phyloP scores from a whole-genome alignment of 2,329 filamentous ascomycete species.

The Penicillium sp. region DNA sequence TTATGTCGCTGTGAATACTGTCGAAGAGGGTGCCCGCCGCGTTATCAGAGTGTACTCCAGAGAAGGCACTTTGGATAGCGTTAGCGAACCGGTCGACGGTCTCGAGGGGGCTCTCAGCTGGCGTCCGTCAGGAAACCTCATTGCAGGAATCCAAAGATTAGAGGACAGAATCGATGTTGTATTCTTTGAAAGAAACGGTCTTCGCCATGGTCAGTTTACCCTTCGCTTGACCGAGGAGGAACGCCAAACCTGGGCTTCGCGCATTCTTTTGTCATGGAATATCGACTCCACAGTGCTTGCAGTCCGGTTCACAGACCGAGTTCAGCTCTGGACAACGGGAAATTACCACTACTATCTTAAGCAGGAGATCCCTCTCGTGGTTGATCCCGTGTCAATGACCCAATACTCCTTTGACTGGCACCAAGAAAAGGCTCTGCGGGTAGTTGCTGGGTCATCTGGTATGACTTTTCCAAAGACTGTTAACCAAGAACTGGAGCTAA shows the following conservation, averaged over 20 bases:
- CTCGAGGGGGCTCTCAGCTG: conserved; percentile 87
- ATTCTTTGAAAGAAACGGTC: conserved; percentile 96
- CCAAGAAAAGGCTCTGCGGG: conserved; percentile 73
- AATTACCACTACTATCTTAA: conserved; percentile 99
- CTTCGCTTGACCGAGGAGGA: conserved; percentile 66
- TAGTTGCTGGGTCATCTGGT: conserved; percentile 58
- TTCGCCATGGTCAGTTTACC: conserved; percentile 93
- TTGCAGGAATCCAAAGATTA: conserved; percentile 80
- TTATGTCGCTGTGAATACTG: conserved; percentile 80
- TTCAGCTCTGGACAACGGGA: conserved; percentile 95
- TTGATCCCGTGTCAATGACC: conserved; percentile 21
- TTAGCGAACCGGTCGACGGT: conserved; percentile 90
- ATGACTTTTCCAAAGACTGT: conserved; percentile 10
- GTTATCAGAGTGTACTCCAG: conserved; percentile 87
- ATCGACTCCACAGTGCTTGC: conserved; percentile 87
- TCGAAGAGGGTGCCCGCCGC: conserved; percentile 68
- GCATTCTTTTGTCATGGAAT: conserved; percentile 79
- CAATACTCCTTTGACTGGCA: conserved; percentile 65
- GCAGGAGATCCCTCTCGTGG: conserved; percentile 67
- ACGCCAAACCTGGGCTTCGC: conserved; percentile 53
- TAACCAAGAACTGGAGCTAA: not conserved
- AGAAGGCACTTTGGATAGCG: conserved; percentile 86
- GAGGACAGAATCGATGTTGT: conserved; percentile 72
- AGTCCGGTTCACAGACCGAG: conserved; percentile 67
- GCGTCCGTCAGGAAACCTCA: conserved; percentile 85